A percentile compares a stretch with the other conserved stretches of the same genome.
Conservation (phyloP, 2,329 filamentous ascomycete genomes). For the Verticillium dahliae region DNA sequence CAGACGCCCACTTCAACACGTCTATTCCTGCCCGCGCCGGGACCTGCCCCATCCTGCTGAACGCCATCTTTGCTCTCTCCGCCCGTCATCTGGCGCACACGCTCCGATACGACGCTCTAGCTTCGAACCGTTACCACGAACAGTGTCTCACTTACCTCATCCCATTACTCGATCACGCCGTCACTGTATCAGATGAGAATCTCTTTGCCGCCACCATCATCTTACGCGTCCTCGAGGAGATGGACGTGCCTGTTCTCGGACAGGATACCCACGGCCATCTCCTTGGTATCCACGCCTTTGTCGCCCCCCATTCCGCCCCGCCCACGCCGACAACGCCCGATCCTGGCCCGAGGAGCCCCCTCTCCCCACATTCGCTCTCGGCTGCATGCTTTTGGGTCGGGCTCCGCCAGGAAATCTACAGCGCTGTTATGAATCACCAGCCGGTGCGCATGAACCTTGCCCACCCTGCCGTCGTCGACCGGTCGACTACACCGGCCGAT, state of each 20-base stretch:
- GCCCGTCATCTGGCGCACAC: slow-evolving; percentile 47
- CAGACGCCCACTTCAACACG: slow-evolving; percentile 40
- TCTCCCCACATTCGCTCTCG: slow-evolving; percentile 29
- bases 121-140: slow-evolving; percentile 46
- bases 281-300: slow-evolving; percentile 38
- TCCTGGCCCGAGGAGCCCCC: not conserved
- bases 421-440: slow-evolving; percentile 42
- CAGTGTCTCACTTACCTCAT: slow-evolving; percentile 44
- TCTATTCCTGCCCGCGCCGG: slow-evolving; percentile 46
- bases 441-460: slow-evolving; percentile 42
- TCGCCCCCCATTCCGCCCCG: slow-evolving; percentile 22
- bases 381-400: slow-evolving; percentile 54
- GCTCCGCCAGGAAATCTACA: slow-evolving; percentile 54
- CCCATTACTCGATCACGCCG: slow-evolving; percentile 34
- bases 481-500: slow-evolving; percentile 36
- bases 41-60: slow-evolving; percentile 43
- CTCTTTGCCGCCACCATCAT: slow-evolving; percentile 51
- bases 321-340: not conserved
- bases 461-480: slow-evolving; percentile 40
- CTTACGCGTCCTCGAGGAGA: slow-evolving; percentile 49
- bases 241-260: slow-evolving; percentile 32
- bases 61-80: slow-evolving; percentile 50
- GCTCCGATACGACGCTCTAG: slow-evolving; percentile 37
- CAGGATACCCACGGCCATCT: slow-evolving; percentile 40
- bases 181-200: slow-evolving; percentile 38